Evolutionary conservation across 495 filamentous ascomycete species (phyloP).

Genomic region (Aspergillus biplanus): DNA sequence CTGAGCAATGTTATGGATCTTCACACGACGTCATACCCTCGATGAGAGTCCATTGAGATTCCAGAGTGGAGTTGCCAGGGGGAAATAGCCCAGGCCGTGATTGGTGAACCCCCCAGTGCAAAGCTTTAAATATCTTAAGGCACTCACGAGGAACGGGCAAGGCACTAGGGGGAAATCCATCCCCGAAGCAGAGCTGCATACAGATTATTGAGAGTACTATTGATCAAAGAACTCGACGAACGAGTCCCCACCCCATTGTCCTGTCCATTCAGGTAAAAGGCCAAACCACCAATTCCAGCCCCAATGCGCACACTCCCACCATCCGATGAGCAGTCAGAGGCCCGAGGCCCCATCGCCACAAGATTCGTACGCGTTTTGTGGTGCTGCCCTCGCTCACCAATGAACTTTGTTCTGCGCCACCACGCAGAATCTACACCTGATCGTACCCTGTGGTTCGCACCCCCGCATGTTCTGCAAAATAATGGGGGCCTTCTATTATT

Average conservation of each 20-base stretch:
- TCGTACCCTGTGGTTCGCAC: constrained; percentile 9
- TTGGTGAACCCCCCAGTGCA: neutral
- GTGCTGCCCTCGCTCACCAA: constrained; percentile 5
- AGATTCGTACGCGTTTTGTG: neutral
- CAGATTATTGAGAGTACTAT: constrained; percentile 1
- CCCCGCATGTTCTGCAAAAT: constrained; percentile 14
- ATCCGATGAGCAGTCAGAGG: neutral
- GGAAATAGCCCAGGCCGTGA: neutral
- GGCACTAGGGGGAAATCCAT: neutral
- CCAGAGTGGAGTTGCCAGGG: neutral
- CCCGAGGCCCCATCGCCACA: constrained; percentile 1
- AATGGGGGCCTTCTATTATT: neutral
- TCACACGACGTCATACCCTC: constrained; percentile 1
- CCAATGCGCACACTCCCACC: neutral
- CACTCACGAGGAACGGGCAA: neutral
- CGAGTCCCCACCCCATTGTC: neutral
- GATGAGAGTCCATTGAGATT: neutral
- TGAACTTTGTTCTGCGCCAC: constrained; percentile 23
- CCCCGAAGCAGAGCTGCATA: neutral
- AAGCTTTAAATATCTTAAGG: constrained; percentile 10
- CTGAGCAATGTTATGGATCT: too few species aligned
- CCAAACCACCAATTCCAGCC: neutral
- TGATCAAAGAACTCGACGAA: constrained; percentile 1
- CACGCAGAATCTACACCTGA: constrained; percentile 19
- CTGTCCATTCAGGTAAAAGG: neutral